phyloP scores from a whole-genome alignment of 1,284 basidiomycete species.

The Trichosporon inkin region DNA sequence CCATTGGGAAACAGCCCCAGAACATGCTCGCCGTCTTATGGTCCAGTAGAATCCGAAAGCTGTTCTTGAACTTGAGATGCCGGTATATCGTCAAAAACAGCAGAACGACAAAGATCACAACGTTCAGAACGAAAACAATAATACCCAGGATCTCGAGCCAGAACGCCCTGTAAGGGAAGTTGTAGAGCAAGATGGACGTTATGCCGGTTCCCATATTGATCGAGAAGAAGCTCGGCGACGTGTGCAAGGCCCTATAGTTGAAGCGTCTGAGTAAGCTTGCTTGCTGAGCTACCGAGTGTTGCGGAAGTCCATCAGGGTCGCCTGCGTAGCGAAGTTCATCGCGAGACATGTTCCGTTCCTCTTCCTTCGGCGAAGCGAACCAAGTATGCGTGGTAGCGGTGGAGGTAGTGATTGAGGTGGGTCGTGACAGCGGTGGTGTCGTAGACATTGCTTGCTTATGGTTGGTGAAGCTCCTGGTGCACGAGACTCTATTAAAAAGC shows the following conservation, averaged over 20 bases:
- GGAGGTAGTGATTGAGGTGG: neutral
- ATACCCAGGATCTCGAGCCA: slow-evolving; percentile 48
- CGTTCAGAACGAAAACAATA: slow-evolving; percentile 64
- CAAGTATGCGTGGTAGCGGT: neutral
- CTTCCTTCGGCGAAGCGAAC: neutral
- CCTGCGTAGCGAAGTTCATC: no score
- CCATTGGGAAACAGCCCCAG: slow-evolving; percentile 68
- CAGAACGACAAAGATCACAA: slow-evolving; percentile 62
- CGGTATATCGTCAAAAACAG: slow-evolving; percentile 53
- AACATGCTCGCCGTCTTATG: slow-evolving; percentile 66
- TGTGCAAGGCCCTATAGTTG: slow-evolving; percentile 24
- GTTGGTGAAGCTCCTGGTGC: slow-evolving; percentile 6
- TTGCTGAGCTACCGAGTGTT: neutral
- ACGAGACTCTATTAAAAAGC: slow-evolving; percentile 5
- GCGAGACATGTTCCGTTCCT: no score
- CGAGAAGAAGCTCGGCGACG: slow-evolving; percentile 33
- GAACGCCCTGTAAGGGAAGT: slow-evolving; percentile 51
- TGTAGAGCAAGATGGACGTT: slow-evolving; percentile 50
- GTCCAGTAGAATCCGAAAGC: slow-evolving; percentile 58
- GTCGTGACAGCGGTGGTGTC: neutral
- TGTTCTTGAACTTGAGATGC: slow-evolving; percentile 58
- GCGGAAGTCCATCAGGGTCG: neutral
- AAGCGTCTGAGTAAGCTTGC: neutral
- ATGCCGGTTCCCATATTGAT: slow-evolving; percentile 54
- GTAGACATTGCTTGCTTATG: neutral